Conservation (phyloP, 2,329 filamentous ascomycete species). For the Pseudogymnoascus pannorum region DNA sequence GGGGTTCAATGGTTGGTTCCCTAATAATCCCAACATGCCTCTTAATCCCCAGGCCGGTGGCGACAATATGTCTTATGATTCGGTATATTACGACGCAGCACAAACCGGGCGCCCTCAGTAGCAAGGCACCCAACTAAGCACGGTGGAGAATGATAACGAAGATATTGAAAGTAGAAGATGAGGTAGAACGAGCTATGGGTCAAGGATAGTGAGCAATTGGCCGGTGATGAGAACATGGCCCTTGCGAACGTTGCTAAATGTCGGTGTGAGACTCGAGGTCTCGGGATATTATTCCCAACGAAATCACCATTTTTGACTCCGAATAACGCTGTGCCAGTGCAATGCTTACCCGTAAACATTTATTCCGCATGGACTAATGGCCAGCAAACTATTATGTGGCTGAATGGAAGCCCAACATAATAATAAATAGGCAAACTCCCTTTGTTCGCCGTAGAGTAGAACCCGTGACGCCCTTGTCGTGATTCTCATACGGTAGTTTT, state of each 20-base stretch:
- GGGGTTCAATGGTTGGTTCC: background rate
- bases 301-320: conserved; percentile 6
- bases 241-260: background rate
- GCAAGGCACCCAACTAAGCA: background rate
- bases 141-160: conserved; percentile 3
- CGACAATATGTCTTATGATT: conserved; percentile 1
- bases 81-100: conserved; percentile 2
- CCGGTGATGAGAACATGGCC: background rate
- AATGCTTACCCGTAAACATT: background rate
- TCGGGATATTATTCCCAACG: conserved; percentile 2
- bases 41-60: background rate
- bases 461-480: background rate
- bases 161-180: background rate
- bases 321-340: background rate
- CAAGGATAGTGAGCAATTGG: background rate
- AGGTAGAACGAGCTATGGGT: background rate
- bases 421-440: background rate
- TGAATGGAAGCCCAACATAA: background rate
- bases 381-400: background rate
- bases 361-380: background rate
- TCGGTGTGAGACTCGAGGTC: conserved; percentile 5
- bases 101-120: conserved; percentile 8
- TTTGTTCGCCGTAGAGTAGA: background rate
- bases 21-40: conserved; percentile 2
- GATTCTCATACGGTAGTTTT: conserved; percentile 5